Evolutionary conservation across 257 asterid species (phyloP).

Genomic region (Vinca minor): DNA sequence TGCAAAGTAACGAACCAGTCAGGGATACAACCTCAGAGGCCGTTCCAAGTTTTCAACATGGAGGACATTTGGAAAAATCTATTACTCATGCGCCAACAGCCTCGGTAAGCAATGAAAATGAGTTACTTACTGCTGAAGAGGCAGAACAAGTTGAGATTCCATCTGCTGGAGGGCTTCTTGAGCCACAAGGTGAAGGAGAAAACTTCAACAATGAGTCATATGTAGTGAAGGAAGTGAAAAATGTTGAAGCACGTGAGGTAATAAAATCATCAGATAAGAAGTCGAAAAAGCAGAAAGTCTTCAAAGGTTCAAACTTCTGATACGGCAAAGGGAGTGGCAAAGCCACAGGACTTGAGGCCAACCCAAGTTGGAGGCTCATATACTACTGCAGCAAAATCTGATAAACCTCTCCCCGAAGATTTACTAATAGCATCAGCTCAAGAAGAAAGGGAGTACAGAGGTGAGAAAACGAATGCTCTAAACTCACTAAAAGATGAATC

Average conservation of each 20-base stretch:
- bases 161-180: conserved; percentile 20
- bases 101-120: conserved; percentile 18
- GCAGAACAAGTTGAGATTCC: conserved; percentile 23
- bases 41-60: conserved; percentile 24
- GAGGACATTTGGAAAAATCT: conserved; percentile 27
- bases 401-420: conserved; percentile 26
- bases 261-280: conserved; percentile 71
- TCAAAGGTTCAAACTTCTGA: conserved; percentile 49
- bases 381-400: conserved; percentile 27
- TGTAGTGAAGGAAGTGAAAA: conserved; percentile 39
- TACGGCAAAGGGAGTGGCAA: conserved; percentile 33
- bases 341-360: conserved; percentile 37
- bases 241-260: conserved; percentile 38
- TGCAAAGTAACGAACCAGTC: conserved; percentile 26
- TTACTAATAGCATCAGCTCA: conserved; percentile 27
- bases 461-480: conserved; percentile 22
- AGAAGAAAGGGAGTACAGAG: conserved; percentile 30
- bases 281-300: conserved; percentile 76
- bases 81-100: conserved; percentile 24
- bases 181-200: conserved; percentile 28
- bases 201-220: conserved; percentile 28
- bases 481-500: conserved; percentile 23
- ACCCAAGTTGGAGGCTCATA: conserved; percentile 33
- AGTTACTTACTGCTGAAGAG: conserved; percentile 17
- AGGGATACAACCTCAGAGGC: conserved; percentile 20